phyloP scores from a whole-genome alignment of 2,329 filamentous ascomycete species.

The Penicillium vulpinum region DNA sequence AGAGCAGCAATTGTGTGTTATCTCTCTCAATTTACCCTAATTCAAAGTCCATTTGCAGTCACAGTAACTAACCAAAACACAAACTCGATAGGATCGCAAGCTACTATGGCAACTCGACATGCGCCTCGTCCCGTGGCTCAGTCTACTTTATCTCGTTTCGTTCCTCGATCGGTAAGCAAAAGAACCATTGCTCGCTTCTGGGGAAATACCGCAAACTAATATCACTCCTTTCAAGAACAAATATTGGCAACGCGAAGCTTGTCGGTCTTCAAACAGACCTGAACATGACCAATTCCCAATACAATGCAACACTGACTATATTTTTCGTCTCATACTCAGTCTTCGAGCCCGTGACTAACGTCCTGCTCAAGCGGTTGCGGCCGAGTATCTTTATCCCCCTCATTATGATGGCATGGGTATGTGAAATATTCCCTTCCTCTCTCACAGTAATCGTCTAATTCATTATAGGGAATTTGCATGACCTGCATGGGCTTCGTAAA shows the following conservation, averaged over 20 bases:
- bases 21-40: background rate
- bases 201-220: background rate
- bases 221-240: conserved; percentile 51
- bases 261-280: conserved; percentile 61
- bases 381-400: conserved; percentile 77
- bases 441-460: background rate
- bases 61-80: background rate
- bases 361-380: conserved; percentile 72
- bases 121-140: conserved; percentile 49
- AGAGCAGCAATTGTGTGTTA: conserved; percentile 59
- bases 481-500: conserved; percentile 49
- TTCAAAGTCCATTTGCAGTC: too few relatives aligned
- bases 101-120: conserved; percentile 49
- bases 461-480: conserved; percentile 45
- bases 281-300: conserved; percentile 62
- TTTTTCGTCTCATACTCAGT: conserved; percentile 85
- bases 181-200: too few relatives aligned
- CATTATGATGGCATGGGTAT: conserved; percentile 67
- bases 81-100: conserved; percentile 40
- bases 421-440: background rate
- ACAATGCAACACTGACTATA: conserved; percentile 74
- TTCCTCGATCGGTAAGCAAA: conserved; percentile 40
- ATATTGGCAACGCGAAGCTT: conserved; percentile 72
- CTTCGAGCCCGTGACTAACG: conserved; percentile 73
- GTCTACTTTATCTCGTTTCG: conserved; percentile 47